Base-by-base conservation (phyloP, 2,329 filamentous ascomycete species). In the Colletotrichum sp. region DNA sequence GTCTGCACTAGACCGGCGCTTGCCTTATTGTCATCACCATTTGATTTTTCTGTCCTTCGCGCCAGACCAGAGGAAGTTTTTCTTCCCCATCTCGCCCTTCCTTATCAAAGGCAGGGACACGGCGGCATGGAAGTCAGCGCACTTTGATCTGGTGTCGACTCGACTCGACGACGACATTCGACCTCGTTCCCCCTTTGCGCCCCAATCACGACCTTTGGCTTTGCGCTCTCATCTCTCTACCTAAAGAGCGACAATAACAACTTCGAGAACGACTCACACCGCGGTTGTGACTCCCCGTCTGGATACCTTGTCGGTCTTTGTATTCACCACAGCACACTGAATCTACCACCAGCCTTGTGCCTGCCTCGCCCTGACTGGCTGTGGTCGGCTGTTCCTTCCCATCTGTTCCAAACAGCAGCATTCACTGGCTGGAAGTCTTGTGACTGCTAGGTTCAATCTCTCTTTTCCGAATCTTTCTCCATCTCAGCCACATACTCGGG, bases 151-250 rank as follows among this genome's bases (percentile, higher is more conserved):
- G 60, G 65, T 49, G 70, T 74, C 74, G 59, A 60, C 63, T 69
- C 49, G 74, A 76, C 71, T 76, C 62, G 62, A 64, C 70, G 70
- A 62, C 68, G 8, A 32, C 39, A n/a, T 72, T 49, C 63, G 69
- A 55, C 64, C 55, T 67, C 57, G 21, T 74, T 65, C 59, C 21
- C 39, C 49, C 70, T 52, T 73, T 44, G 59, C 36, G 64, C 64
- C 32, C 26, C 67, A 39, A 62, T 49, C 63, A 60, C 21, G 24
- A 24, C 6, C 65, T 39, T 36, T 9, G 12, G 49, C 65, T 28
- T 36, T 10, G 15, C 28, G 26, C 8, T 30, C 57, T 32, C 12
- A 26, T 69, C 67, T 24, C 32, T 36, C 34, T 32, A 8, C 28
- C n/a, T 21, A 8, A 21, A 55, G 39, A 49, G 44, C 13, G 52